Evolutionary conservation across 2,329 filamentous ascomycete genomes (phyloP).

Genomic region (Didymella glomerata): DNA sequence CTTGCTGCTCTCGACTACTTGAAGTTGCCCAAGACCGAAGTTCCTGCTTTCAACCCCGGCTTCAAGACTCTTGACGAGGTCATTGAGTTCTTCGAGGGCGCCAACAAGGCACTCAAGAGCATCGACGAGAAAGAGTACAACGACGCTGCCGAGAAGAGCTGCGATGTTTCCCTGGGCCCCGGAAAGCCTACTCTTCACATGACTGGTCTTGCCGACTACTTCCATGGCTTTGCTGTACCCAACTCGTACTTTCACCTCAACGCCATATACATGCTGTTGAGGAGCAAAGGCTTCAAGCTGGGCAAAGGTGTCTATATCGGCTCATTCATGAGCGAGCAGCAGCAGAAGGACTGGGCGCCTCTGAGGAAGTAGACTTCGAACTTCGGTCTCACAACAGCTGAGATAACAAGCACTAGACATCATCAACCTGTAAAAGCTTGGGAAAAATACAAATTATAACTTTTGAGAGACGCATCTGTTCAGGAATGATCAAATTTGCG

Average conservation of each 20-base stretch:
- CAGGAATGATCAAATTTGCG: too few relatives aligned
- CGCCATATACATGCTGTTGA: slow-evolving; percentile 36
- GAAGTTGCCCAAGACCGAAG: slow-evolving; percentile 16
- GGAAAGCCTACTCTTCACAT: slow-evolving; percentile 24
- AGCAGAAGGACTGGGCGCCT: slow-evolving; percentile 31
- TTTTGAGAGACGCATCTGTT: too few relatives aligned
- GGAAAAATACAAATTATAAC: too few relatives aligned
- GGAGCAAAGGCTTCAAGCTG: slow-evolving; percentile 30
- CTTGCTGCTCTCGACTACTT: slow-evolving; percentile 18
- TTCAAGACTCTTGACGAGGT: slow-evolving; percentile 31
- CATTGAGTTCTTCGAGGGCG: slow-evolving; percentile 31
- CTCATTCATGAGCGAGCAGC: slow-evolving; percentile 31
- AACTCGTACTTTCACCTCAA: slow-evolving; percentile 39
- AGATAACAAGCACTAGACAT: too few relatives aligned
- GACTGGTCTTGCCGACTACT: slow-evolving; percentile 25
- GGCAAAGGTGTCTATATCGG: slow-evolving; percentile 30
- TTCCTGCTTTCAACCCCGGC: slow-evolving; percentile 19
- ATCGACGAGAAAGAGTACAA: slow-evolving; percentile 32
- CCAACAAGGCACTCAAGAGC: slow-evolving; percentile 23
- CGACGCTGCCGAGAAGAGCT: slow-evolving; percentile 26
- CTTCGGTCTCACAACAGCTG: too few relatives aligned
- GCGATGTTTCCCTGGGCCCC: slow-evolving; percentile 21
- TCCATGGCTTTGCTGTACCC: slow-evolving; percentile 29
- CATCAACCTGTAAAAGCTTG: too few relatives aligned
- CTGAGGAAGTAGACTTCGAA: slow-evolving; percentile 1